phyloP scores from a whole-genome alignment of 176 grass and related monocot genomes.

The Pharus latifolius region DNA sequence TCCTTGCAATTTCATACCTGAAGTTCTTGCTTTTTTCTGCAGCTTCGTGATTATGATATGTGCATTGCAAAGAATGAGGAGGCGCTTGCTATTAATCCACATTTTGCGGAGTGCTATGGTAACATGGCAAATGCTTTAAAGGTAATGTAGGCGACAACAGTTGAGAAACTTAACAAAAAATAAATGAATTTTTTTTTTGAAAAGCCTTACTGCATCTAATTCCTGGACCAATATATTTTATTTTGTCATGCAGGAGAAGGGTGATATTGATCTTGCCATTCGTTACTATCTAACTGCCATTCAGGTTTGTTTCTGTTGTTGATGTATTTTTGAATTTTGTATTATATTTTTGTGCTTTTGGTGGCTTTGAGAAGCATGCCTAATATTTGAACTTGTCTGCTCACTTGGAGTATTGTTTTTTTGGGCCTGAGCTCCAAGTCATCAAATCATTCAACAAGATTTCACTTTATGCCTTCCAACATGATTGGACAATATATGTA shows the following conservation, averaged over 20 bases:
- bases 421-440: neutral
- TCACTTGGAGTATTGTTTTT: neutral
- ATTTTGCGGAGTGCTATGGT: constrained; percentile 54
- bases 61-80: constrained; percentile 55
- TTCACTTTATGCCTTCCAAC: too few species aligned
- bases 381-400: neutral
- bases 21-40: neutral
- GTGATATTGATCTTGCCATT: constrained; percentile 40
- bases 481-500: too few species aligned
- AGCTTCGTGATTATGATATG: constrained; percentile 44
- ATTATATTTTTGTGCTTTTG: neutral
- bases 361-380: neutral
- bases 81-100: constrained; percentile 43
- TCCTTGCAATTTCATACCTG: neutral
- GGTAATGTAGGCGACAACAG: constrained; percentile 7
- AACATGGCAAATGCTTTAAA: constrained; percentile 67
- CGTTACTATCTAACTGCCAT: constrained; percentile 47
- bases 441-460: neutral
- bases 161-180: neutral
- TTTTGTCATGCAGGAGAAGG: constrained; percentile 31
- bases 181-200: too few species aligned
- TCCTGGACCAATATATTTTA: neutral
- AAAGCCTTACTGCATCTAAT: neutral
- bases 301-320: constrained; percentile 22
- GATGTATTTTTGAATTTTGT: too few species aligned